These are phyloP conservation scores for Coelastrella sp. DNA, from an alignment of 139 green algal genomes.

Conservation along the genomic window DNA sequence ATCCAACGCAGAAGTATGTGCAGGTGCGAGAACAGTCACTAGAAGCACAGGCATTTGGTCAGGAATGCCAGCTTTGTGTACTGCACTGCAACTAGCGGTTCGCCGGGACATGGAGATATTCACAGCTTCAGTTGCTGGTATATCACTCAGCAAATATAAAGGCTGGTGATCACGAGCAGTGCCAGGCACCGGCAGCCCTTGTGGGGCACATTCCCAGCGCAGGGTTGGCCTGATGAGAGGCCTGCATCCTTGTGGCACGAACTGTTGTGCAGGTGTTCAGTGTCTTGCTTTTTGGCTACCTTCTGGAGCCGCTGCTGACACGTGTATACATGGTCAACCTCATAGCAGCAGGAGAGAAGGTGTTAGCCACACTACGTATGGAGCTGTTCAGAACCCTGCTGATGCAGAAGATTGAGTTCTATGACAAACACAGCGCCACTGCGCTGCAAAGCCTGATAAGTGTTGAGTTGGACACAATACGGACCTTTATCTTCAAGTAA, in stretches of 20 bases:
- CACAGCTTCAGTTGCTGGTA: too few relatives aligned
- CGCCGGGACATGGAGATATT: too few relatives aligned
- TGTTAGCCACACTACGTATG: conserved; percentile 73
- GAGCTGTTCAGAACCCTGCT: conserved; percentile 90
- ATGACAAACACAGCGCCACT: conserved; percentile 69
- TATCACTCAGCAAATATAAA: too few relatives aligned
- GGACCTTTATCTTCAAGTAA: conserved; percentile 86
- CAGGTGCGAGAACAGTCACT: conserved; percentile 53
- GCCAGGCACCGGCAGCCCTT: too few relatives aligned
- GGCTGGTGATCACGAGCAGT: too few relatives aligned
- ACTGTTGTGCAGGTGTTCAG: conserved; percentile 64
- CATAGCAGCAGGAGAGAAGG: conserved; percentile 81
- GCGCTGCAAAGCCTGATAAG: conserved; percentile 84
- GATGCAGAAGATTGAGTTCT: conserved; percentile 80
- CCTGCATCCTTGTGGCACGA: too few relatives aligned
- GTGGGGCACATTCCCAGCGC: too few relatives aligned
- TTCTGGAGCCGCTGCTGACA: conserved; percentile 86
- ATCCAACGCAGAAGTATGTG: conserved; percentile 69
- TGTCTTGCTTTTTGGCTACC: conserved; percentile 78
- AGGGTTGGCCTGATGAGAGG: too few relatives aligned
- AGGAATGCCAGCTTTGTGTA: background rate
- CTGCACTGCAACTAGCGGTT: too few relatives aligned
- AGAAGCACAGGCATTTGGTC: background rate
- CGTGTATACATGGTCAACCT: conserved; percentile 88
- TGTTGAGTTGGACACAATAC: conserved; percentile 87